These are phyloP conservation scores for Tolypocladium amazonense DNA, from an alignment of 2,329 filamentous ascomycete genomes.

Conservation along the genomic window DNA sequence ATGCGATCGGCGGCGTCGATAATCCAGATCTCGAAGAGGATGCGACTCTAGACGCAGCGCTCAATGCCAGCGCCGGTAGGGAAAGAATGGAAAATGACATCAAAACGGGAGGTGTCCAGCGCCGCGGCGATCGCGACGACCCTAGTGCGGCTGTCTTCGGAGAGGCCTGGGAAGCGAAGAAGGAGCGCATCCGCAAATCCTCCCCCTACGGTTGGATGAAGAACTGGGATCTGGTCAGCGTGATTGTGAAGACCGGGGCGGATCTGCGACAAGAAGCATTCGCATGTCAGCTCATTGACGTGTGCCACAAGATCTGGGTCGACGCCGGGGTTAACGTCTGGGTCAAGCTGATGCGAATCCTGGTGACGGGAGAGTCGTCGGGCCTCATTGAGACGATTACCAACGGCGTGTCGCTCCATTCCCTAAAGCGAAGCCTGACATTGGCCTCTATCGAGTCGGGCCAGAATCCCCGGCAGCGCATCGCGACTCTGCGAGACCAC, in stretches of 20 bases:
- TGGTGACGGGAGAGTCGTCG: slow-evolving; percentile 76
- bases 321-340: slow-evolving; percentile 69
- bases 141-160: slow-evolving; percentile 79
- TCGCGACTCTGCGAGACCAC: slow-evolving; percentile 73
- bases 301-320: slow-evolving; percentile 73
- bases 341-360: slow-evolving; percentile 79
- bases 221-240: slow-evolving; percentile 79
- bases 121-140: slow-evolving; percentile 74
- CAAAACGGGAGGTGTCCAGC: slow-evolving; percentile 73
- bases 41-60: slow-evolving; percentile 35
- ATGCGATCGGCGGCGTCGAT: slow-evolving; percentile 31
- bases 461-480: slow-evolving; percentile 61
- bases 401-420: slow-evolving; percentile 79
- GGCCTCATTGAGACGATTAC: slow-evolving; percentile 82
- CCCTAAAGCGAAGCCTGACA: slow-evolving; percentile 71
- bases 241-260: slow-evolving; percentile 79
- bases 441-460: slow-evolving; percentile 63
- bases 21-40: slow-evolving; percentile 47
- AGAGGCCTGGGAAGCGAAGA: slow-evolving; percentile 76
- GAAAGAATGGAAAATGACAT: slow-evolving; percentile 85
- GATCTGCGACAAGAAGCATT: slow-evolving; percentile 79
- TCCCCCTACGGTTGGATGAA: slow-evolving; percentile 84
- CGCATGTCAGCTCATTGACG: slow-evolving; percentile 72
- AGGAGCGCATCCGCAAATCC: slow-evolving; percentile 71
- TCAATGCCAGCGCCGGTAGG: slow-evolving; percentile 62